Percentiles rank a stretch among this genome's conserved stretches.
Evolutionary conservation across 371 early-diverging fungal species (phyloP).

Genomic region (Apophysomyces elegans): DNA sequence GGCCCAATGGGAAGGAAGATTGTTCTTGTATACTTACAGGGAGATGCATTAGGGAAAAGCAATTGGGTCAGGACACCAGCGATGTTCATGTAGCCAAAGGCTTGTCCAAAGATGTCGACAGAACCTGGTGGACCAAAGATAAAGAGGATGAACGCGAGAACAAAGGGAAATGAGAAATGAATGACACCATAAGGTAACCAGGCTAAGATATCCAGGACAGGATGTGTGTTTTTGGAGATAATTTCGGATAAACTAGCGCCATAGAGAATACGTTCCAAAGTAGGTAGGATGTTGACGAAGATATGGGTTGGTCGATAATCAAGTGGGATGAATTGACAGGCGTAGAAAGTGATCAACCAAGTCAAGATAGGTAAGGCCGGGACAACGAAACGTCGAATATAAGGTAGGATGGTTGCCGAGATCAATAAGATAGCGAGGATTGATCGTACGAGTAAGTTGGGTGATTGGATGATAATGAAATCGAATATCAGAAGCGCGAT

Average conservation of each 20-base stretch:
- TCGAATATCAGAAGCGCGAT: constrained; percentile 24
- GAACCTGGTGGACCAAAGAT: constrained; percentile 59
- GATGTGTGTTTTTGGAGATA: constrained; percentile 56
- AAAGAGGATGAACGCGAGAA: constrained; percentile 53
- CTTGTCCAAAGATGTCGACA: constrained; percentile 57
- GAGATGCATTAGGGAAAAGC: constrained; percentile 73
- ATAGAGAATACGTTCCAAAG: constrained; percentile 70
- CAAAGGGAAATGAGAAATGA: constrained; percentile 69
- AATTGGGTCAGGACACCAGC: constrained; percentile 74
- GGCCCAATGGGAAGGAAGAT: neutral
- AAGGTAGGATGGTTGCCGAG: constrained; percentile 37
- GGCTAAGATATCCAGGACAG: constrained; percentile 63
- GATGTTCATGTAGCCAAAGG: constrained; percentile 74
- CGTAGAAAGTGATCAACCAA: constrained; percentile 67
- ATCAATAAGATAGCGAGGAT: constrained; percentile 22
- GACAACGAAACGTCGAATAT: constrained; percentile 50
- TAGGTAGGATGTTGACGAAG: constrained; percentile 70
- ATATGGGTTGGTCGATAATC: constrained; percentile 63
- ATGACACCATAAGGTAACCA: constrained; percentile 78
- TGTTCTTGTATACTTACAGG: constrained; percentile 60
- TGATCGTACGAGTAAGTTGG: constrained; percentile 24
- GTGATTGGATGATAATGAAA: constrained; percentile 33
- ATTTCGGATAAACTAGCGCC: constrained; percentile 71
- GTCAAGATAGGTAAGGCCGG: constrained; percentile 65
- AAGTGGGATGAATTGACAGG: constrained; percentile 67